These are phyloP conservation scores for Dalbergia cochinchinensis DNA, from an alignment of 306 rosid genomes.

Conservation along the genomic window DNA sequence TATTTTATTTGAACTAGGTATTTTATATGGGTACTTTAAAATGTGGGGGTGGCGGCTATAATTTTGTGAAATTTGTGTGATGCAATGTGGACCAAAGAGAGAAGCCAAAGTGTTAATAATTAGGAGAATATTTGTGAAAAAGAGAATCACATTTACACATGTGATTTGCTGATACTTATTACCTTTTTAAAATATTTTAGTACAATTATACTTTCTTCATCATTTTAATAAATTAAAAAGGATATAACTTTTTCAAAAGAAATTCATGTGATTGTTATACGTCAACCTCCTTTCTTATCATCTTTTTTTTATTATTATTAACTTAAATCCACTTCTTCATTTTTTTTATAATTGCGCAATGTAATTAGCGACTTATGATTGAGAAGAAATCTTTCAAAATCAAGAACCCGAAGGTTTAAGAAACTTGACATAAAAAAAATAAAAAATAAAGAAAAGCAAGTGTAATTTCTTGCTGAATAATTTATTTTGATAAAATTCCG, in stretches of 20 bases:
- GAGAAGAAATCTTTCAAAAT: slow-evolving; percentile 12
- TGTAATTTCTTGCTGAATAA: background rate
- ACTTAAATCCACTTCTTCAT: background rate
- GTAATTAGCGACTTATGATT: slow-evolving; percentile 13
- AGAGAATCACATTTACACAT: slow-evolving; percentile 44
- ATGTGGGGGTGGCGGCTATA: slow-evolving; percentile 61
- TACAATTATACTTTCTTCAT: slow-evolving; percentile 44
- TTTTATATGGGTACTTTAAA: slow-evolving; percentile 49
- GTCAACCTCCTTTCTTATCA: slow-evolving; percentile 15
- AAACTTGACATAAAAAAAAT: too few species aligned
- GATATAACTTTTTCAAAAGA: slow-evolving; percentile 40
- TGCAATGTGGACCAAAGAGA: slow-evolving; percentile 36
- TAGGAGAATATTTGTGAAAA: slow-evolving; percentile 42
- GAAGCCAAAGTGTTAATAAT: slow-evolving; percentile 27
- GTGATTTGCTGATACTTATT: slow-evolving; percentile 27
- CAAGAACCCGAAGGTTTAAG: background rate
- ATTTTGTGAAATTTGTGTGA: slow-evolving; percentile 39
- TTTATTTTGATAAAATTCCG: too few species aligned
- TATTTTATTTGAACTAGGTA: slow-evolving; percentile 45
- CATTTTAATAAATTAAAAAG: slow-evolving; percentile 28
- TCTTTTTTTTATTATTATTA: background rate
- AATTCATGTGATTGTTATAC: slow-evolving; percentile 36
- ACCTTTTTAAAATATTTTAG: slow-evolving; percentile 32
- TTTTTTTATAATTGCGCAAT: background rate
- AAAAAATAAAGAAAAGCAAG: too few species aligned